Conservation (phyloP, 108 stramenopile species). For the Skeletonema costatum region DNA sequence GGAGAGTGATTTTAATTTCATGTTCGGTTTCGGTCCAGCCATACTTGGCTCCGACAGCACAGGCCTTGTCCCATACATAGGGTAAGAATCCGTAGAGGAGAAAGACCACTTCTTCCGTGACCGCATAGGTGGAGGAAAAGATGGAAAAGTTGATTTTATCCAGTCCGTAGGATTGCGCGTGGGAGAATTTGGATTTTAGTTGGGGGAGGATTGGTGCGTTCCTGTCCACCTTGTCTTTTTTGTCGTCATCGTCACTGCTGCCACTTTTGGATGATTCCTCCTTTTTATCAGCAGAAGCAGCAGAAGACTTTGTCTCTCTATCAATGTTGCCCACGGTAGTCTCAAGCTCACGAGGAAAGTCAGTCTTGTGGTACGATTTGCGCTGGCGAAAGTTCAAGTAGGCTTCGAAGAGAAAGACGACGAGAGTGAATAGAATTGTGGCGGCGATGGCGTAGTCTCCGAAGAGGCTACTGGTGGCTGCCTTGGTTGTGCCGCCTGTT, state of each 20-base stretch:
- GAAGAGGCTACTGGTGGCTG: not conserved
- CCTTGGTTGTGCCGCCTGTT: not conserved
- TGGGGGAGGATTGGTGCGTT: constrained; percentile 75
- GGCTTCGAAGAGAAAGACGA: constrained; percentile 73
- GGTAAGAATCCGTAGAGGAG: constrained; percentile 80
- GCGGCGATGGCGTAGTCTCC: constrained; percentile 37
- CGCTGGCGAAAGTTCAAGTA: constrained; percentile 75
- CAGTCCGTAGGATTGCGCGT: constrained; percentile 84
- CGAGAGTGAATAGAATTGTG: constrained; percentile 73
- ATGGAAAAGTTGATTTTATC: constrained; percentile 92
- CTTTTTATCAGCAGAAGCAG: not conserved
- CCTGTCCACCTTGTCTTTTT: constrained; percentile 41
- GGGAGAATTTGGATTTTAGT: constrained; percentile 81
- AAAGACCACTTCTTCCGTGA: constrained; percentile 70
- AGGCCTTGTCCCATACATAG: constrained; percentile 80
- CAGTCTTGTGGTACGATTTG: constrained; percentile 64
- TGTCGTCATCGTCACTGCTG: constrained; percentile 12
- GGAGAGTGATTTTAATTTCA: constrained; percentile 84
- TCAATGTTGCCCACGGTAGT: constrained; percentile 74
- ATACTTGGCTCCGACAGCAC: constrained; percentile 31
- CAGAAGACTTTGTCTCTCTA: constrained; percentile 13
- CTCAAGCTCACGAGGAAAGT: constrained; percentile 69
- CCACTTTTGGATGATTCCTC: not conserved
- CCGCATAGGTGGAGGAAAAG: constrained; percentile 71
- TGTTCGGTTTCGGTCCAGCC: constrained; percentile 60